Evolutionary conservation across 176 grass and related monocot genomes (phyloP), one percentile per base, ranked within the genome.

Genomic region (Oryza meridionalis): DNA sequence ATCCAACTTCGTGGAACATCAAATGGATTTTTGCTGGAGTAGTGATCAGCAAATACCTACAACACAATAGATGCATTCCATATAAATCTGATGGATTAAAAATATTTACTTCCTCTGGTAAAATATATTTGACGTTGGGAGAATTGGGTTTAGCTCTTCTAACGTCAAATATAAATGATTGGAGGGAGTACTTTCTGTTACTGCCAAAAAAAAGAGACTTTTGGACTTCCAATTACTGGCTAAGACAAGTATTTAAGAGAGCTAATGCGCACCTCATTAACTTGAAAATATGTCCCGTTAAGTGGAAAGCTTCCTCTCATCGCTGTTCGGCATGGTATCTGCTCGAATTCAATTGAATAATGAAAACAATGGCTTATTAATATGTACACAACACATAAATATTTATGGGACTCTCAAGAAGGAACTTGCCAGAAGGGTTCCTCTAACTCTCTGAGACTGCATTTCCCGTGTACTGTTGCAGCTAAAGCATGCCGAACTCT

Each of bases 1-100:
- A 97, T 92, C 89, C 84, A 94, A 44, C 46, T 40, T 77, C 94
- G 87, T 2, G 91, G 87, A 43, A 93, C 83, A 49, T 97, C 82
- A 75, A 94, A 81, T 72, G 94, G 94, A 46, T 85, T 81, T 78
- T 86, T 67, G 82, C 94, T 97, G 12, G 89, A 84, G 63, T 84
- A 77, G 27, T 97, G 94, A 77, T 97, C 94, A 83, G 94, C 94
- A 82, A 97, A 97, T n/a, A 97, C 84, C 94, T 97, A 81, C 59
- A 83, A 76, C 78, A 75, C n/a, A 74, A 73, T 47, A 61, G 47
- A 68, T 46, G 1, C 55, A 87, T 24, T 40, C 65, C 55, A 80
- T 29, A 85, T 75, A 67, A 73, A 88, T 77, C 65, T 26, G 17
- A 82, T 70, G 14, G 32, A 16, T 25, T 26, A 86, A 46, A 35